Percentiles rank a stretch among this genome's conserved stretches.
These are phyloP conservation scores for Hericium alpestre DNA, from an alignment of 768 basidiomycete species.

Conservation along the genomic window DNA sequence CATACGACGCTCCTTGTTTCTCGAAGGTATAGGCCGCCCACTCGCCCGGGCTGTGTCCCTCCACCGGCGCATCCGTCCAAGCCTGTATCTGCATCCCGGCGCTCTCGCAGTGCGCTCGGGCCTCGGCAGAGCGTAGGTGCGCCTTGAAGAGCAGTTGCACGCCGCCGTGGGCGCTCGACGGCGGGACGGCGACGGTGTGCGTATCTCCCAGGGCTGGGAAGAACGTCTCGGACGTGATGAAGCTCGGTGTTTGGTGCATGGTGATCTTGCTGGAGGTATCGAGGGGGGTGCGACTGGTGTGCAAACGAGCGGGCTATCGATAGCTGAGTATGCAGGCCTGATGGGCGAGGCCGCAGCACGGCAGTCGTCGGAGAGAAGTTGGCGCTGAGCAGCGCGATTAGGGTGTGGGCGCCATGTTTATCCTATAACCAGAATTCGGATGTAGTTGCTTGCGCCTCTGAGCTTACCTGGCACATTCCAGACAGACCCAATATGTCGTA, in stretches of 20 bases:
- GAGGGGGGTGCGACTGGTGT: neutral
- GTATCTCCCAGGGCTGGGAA: constrained; percentile 12
- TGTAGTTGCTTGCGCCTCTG: too few relatives aligned
- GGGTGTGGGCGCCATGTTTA: too few relatives aligned
- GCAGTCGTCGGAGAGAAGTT: too few relatives aligned
- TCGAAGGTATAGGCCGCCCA: constrained; percentile 14
- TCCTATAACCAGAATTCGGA: too few relatives aligned
- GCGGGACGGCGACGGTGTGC: constrained; percentile 7
- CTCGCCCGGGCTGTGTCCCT: constrained; percentile 6
- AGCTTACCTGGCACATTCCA: too few relatives aligned
- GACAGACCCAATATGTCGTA: too few relatives aligned
- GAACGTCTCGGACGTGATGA: constrained; percentile 6
- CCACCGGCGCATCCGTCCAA: constrained; percentile 14
- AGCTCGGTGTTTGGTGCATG: neutral
- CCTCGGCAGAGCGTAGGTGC: constrained; percentile 9
- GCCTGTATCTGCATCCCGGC: constrained; percentile 13
- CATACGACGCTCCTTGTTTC: neutral
- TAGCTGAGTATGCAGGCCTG: too few relatives aligned
- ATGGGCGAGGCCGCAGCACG: too few relatives aligned
- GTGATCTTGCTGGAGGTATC: neutral
- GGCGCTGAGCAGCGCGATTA: too few relatives aligned
- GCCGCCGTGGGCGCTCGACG: constrained; percentile 4
- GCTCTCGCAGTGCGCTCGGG: constrained; percentile 5
- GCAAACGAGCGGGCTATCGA: neutral
- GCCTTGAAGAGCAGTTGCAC: constrained; percentile 12